Evolutionary conservation across 768 basidiomycete species (phyloP).

Genomic region (Mycena pura): DNA sequence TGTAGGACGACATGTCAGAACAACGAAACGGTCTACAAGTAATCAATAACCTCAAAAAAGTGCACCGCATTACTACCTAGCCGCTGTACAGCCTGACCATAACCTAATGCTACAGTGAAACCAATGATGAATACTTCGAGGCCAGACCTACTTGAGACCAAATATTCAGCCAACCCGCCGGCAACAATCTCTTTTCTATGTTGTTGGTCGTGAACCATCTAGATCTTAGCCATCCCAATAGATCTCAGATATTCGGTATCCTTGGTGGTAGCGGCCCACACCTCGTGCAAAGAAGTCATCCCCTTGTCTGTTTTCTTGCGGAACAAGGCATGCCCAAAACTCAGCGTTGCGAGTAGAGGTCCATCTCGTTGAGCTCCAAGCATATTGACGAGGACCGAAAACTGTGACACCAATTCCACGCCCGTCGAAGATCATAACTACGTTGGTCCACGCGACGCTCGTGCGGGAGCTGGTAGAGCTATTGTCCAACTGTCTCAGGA

Average conservation of each 20-base stretch:
- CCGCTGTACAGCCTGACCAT: constrained; percentile 38
- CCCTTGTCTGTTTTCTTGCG: constrained; percentile 42
- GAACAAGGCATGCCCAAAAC: constrained; percentile 58
- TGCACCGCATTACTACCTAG: constrained; percentile 45
- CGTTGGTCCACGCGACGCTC: constrained; percentile 67
- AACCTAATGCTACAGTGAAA: constrained; percentile 36
- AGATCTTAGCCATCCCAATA: constrained; percentile 72
- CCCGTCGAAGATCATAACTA: constrained; percentile 51
- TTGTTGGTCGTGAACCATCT: constrained; percentile 52
- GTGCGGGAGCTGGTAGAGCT: constrained; percentile 52
- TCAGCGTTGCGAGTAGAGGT: constrained; percentile 60
- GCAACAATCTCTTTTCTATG: constrained; percentile 82
- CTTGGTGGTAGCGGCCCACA: constrained; percentile 31
- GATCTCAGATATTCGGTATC: constrained; percentile 66
- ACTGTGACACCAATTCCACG: constrained; percentile 63
- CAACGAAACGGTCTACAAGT: not conserved
- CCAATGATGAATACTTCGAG: not conserved
- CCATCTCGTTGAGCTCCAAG: constrained; percentile 72
- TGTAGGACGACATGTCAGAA: not conserved
- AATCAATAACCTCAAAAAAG: constrained; percentile 43
- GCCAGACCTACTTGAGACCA: constrained; percentile 57
- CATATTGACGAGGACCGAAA: constrained; percentile 64
- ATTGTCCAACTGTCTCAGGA: constrained; percentile 70
- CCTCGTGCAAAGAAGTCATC: constrained; percentile 36
- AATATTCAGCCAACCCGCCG: constrained; percentile 61